These are phyloP conservation scores for Dothideomycetidae sp. DNA, from an alignment of 2,329 filamentous ascomycete species.

Conservation along the genomic window DNA sequence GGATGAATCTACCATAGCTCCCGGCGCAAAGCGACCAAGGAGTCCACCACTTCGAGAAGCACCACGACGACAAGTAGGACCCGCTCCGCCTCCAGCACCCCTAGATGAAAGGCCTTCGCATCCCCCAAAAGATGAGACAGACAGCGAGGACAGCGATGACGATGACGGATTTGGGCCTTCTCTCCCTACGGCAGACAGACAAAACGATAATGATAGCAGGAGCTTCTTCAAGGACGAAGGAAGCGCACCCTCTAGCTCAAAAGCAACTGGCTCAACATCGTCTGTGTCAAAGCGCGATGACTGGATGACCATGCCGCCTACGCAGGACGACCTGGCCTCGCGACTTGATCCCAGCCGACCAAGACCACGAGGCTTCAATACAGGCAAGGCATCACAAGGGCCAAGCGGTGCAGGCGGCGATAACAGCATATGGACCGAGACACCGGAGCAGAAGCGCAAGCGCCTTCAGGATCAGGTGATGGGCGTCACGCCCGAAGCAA, in stretches of 20 bases:
- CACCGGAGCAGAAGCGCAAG: constrained; percentile 72
- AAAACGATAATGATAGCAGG: too few relatives aligned
- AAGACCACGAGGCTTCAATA: constrained; percentile 68
- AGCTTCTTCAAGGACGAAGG: constrained; percentile 14
- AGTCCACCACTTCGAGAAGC: constrained; percentile 33
- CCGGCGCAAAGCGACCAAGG: constrained; percentile 23
- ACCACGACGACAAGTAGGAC: constrained; percentile 39
- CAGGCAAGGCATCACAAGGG: constrained; percentile 44
- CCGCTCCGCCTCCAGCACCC: constrained; percentile 39
- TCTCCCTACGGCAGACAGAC: constrained; percentile 20
- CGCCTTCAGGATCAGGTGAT: constrained; percentile 70
- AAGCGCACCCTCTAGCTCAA: constrained; percentile 7
- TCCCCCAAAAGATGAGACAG: constrained; percentile 19
- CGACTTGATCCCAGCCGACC: constrained; percentile 72
- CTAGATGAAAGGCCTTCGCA: constrained; percentile 32
- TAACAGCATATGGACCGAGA: constrained; percentile 73
- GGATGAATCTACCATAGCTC: constrained; percentile 23
- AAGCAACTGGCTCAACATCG: constrained; percentile 2
- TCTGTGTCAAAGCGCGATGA: constrained; percentile 53
- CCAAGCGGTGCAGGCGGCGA: constrained; percentile 20
- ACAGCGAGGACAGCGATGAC: constrained; percentile 23
- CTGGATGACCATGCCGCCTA: constrained; percentile 39
- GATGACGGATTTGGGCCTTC: constrained; percentile 35
- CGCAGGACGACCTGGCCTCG: constrained; percentile 37
- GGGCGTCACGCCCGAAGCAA: constrained; percentile 43